Conservation (phyloP, 2,329 filamentous ascomycete species). For the Botrytis elliptica region DNA sequence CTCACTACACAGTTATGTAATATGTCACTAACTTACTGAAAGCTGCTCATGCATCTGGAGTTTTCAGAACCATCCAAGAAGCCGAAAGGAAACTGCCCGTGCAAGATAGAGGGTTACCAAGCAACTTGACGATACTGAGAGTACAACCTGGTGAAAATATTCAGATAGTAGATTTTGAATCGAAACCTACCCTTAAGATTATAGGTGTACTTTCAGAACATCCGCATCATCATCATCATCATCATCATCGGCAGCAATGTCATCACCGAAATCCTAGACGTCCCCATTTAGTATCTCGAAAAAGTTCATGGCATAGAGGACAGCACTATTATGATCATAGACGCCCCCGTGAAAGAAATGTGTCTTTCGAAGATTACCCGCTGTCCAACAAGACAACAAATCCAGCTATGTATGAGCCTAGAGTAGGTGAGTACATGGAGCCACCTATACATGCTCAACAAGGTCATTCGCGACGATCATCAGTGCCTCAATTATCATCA, state of each 20-base stretch:
- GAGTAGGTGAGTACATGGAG: neutral
- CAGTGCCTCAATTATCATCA: neutral
- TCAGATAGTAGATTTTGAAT: slow-evolving; percentile 2
- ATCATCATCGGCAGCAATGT: neutral
- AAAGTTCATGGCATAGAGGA: neutral
- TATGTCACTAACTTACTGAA: neutral
- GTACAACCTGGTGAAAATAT: neutral
- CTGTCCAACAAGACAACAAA: neutral
- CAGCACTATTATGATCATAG: neutral
- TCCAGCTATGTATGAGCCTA: neutral
- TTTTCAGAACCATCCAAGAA: neutral
- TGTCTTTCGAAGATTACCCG: neutral
- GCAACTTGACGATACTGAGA: neutral
- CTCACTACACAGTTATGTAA: neutral
- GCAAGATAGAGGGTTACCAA: neutral
- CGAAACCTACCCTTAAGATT: neutral
- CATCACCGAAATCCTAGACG: neutral
- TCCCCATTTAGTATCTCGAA: neutral
- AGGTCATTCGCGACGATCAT: neutral
- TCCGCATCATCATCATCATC: neutral
- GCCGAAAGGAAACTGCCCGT: neutral
- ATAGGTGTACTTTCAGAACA: neutral
- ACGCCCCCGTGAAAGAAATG: neutral
- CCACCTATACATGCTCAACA: neutral
- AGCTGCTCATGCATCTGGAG: neutral